Conservation (phyloP, 768 basidiomycete genomes). For the Phlebiopsis gigantea region DNA sequence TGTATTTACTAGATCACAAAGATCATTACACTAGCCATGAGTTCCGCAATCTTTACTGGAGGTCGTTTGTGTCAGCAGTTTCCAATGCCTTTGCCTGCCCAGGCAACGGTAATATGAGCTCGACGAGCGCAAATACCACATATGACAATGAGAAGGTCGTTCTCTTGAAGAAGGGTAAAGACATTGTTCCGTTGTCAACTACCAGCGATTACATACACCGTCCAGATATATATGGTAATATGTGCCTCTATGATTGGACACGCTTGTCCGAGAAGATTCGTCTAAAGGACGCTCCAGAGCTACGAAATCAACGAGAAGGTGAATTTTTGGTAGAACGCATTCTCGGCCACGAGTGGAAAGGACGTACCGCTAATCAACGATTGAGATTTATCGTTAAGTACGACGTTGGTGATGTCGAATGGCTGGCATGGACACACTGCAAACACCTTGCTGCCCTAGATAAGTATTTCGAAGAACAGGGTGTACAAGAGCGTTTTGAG, state of each 20-base stretch:
- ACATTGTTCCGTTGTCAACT: background rate
- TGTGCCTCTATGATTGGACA: slow-evolving; percentile 21
- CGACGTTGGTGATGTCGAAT: background rate
- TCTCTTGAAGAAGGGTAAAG: background rate
- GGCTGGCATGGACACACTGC: background rate
- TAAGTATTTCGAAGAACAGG: background rate
- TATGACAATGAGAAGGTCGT: background rate
- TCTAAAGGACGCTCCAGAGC: background rate
- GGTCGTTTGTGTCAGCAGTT: slow-evolving; percentile 1
- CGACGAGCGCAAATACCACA: background rate
- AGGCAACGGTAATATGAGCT: no score
- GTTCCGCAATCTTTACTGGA: slow-evolving; percentile 9
- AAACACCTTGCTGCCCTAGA: background rate
- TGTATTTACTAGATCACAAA: slow-evolving; percentile 3
- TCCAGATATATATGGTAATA: slow-evolving; percentile 7
- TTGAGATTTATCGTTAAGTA: background rate
- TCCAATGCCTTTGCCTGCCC: no score
- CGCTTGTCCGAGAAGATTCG: slow-evolving; percentile 2
- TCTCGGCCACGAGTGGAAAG: background rate
- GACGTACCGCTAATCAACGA: background rate
- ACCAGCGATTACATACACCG: slow-evolving; percentile 15
- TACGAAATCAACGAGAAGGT: background rate
- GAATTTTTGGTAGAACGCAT: background rate
- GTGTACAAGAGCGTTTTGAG: no score
- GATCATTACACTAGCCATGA: slow-evolving; percentile 11